Evolutionary conservation across 2,329 filamentous ascomycete genomes (phyloP).

Genomic region (Phialophora tarda): DNA sequence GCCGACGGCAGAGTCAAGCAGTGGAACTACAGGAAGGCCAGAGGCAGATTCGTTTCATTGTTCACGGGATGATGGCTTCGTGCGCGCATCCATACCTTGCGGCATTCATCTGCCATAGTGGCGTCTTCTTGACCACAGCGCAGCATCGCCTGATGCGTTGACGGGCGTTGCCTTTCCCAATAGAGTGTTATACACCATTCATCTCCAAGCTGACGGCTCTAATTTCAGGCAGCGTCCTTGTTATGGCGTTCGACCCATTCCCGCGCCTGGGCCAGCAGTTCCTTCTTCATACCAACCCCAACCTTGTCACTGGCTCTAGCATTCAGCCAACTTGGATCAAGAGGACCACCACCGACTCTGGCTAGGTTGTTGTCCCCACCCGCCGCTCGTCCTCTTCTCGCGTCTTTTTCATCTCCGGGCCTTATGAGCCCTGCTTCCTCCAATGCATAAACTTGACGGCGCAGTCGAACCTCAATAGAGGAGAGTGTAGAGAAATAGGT

Average conservation of each 20-base stretch:
- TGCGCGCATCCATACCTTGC: background rate
- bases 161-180: background rate
- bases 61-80: background rate
- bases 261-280: conserved; percentile 72
- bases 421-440: conserved; percentile 79
- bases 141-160: background rate
- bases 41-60: background rate
- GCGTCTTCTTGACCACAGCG: background rate
- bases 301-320: conserved; percentile 76
- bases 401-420: conserved; percentile 42
- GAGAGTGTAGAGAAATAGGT: conserved; percentile 76
- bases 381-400: conserved; percentile 33
- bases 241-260: conserved; percentile 55
- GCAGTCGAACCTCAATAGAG: conserved; percentile 73
- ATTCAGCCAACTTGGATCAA: conserved; percentile 91
- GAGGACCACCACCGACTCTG: conserved; percentile 55
- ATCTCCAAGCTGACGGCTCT: background rate
- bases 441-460: conserved; percentile 76
- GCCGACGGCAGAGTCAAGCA: background rate
- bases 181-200: background rate
- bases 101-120: background rate
- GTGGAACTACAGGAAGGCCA: background rate
- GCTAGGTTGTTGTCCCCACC: conserved; percentile 42
- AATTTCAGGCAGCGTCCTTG: background rate
- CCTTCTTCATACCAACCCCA: conserved; percentile 80